Base-by-base conservation (phyloP, 306 rosid species). In the Glycyrrhiza uralensis region DNA sequence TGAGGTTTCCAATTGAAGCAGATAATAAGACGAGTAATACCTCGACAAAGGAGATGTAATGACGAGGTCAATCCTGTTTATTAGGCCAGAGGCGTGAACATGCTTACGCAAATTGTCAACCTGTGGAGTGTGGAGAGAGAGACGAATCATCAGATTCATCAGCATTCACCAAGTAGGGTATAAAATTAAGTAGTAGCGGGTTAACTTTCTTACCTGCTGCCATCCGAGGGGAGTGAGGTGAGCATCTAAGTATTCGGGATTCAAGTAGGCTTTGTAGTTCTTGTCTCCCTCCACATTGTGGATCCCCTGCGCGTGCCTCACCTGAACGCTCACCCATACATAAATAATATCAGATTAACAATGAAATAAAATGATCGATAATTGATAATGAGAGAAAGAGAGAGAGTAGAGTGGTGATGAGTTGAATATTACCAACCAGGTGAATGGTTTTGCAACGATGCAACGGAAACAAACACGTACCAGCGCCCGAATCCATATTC, bases 251-350 rank as follows among this genome's bases (percentile, higher is more conserved):
- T 74, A 78, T 13, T 83, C 84, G 30, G 76, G 80, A 61, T 93
- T 89, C 67, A 87, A 23, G 74, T 87, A 89, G 1, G 89, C 87
- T 10, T 72, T 72, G 56, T 78, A 77, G 80, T 94, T 79, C 84
- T 91, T 91, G 6, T 91, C 97, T n/a, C 90, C 98, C 12, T 84
- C 97, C 4, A 89, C 97, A 57, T 94, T 94, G 84, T 94, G 98
- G 75, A 85, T 77, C 74, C 98, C 97, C 74, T 94, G 98, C 9
- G 95, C 98, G 73, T 94, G 98, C 87, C 98, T 86, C 50, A 94
- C 98, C 98, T 92, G 83, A 47, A 79, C 13, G 69, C 18, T 86
- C 50, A 94, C 98, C 98, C 90, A 81, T 41, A 79, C 13, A 66
- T 14, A 42, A 9, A 6, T 6, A 3, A 42, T 35, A 35, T 35